A percentile compares a stretch with the other conserved stretches of the same genome.
Conservation (phyloP, 306 rosid species). For the peach (Prunus persica) region DNA sequence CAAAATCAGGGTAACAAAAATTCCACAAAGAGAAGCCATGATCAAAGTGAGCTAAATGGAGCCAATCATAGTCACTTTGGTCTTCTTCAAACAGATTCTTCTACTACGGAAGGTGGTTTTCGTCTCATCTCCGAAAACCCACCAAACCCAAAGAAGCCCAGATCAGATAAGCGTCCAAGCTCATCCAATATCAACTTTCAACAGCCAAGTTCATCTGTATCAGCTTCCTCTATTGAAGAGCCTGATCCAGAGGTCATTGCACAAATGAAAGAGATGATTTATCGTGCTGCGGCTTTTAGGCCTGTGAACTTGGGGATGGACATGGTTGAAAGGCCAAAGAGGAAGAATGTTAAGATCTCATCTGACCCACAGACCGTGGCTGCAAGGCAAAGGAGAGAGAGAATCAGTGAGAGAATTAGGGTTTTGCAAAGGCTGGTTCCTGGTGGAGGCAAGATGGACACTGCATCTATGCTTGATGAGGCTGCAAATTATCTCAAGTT, state of each 20-base stretch:
- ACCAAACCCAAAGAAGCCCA: constrained; percentile 56
- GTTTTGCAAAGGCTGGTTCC: constrained; percentile 88
- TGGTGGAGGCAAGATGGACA: constrained; percentile 97
- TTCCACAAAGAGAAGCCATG: constrained; percentile 45
- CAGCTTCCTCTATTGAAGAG: constrained; percentile 44
- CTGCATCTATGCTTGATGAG: constrained; percentile 97
- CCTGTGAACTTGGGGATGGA: constrained; percentile 83
- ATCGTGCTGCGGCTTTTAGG: constrained; percentile 84
- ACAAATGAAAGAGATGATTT: constrained; percentile 96
- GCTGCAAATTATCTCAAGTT: constrained; percentile 95
- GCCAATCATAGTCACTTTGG: constrained; percentile 30
- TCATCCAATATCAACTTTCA: constrained; percentile 79
- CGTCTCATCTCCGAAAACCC: constrained; percentile 42
- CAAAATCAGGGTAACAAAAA: not conserved
- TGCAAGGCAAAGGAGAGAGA: constrained; percentile 92
- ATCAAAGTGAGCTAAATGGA: constrained; percentile 20
- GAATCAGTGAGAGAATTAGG: constrained; percentile 81
- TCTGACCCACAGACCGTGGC: constrained; percentile 95
- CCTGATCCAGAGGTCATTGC: constrained; percentile 90
- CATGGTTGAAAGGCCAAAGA: constrained; percentile 60
- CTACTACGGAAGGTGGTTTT: constrained; percentile 41
- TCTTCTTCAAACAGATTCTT: constrained; percentile 33
- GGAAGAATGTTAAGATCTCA: constrained; percentile 86
- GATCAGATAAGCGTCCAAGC: constrained; percentile 40
- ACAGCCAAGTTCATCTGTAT: constrained; percentile 47